Evolutionary conservation across 805 yeast species (phyloP).

Genomic region (Cyberlindnera suaveolens): DNA sequence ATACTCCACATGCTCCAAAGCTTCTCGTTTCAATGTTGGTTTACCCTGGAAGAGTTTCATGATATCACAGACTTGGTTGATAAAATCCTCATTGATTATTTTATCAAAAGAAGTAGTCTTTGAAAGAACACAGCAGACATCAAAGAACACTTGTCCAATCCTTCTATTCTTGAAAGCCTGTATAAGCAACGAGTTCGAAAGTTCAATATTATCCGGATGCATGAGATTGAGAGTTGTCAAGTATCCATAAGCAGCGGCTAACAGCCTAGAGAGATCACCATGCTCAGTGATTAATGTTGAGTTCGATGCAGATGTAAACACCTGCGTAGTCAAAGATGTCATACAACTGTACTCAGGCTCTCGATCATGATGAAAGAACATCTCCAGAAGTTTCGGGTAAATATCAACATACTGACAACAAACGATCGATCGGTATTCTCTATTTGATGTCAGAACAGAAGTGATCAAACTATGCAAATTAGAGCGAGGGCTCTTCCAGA

Average conservation of each 20-base stretch:
- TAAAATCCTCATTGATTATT: slow-evolving; percentile 38
- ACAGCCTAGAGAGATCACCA: slow-evolving; percentile 57
- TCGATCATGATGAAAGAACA: slow-evolving; percentile 62
- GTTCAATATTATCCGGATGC: slow-evolving; percentile 36
- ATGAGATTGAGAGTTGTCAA: slow-evolving; percentile 48
- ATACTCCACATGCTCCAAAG: slow-evolving; percentile 79
- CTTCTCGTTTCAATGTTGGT: slow-evolving; percentile 70
- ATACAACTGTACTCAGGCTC: slow-evolving; percentile 78
- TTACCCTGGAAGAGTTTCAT: slow-evolving; percentile 69
- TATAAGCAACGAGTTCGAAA: slow-evolving; percentile 13
- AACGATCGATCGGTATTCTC: slow-evolving; percentile 47
- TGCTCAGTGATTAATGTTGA: slow-evolving; percentile 57
- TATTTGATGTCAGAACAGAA: slow-evolving; percentile 56
- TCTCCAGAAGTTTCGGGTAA: slow-evolving; percentile 68
- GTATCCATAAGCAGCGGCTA: slow-evolving; percentile 58
- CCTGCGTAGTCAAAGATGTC: slow-evolving; percentile 66
- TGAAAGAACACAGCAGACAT: slow-evolving; percentile 69
- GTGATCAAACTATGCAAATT: slow-evolving; percentile 59
- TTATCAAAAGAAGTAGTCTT: slow-evolving; percentile 53
- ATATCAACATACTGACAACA: slow-evolving; percentile 80
- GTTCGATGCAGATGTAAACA: slow-evolving; percentile 72
- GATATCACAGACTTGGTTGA: slow-evolving; percentile 59
- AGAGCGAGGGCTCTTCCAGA: slow-evolving; percentile 59
- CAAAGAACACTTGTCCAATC: slow-evolving; percentile 75
- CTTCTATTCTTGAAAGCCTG: slow-evolving; percentile 54